Percentiles rank a stretch among this genome's conserved stretches.
Conservation (phyloP, 1,284 basidiomycete genomes). For the Leccinum fuscescens region DNA sequence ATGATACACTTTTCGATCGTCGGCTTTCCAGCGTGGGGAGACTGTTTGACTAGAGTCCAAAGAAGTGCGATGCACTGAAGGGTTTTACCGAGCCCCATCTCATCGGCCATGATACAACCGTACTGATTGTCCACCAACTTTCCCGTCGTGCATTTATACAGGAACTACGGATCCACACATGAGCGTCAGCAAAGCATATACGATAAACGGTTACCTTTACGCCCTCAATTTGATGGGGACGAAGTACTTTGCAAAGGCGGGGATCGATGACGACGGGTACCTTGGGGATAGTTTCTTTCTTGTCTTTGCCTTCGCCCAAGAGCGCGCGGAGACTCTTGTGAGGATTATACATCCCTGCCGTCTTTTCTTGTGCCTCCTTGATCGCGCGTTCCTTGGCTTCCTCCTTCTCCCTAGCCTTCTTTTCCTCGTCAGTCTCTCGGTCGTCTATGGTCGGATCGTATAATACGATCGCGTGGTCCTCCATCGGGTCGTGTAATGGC, state of each 20-base stretch:
- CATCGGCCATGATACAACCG: conserved; percentile 95
- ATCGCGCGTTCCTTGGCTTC: conserved; percentile 64
- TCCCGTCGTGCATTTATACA: conserved; percentile 94
- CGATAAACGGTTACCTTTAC: conserved; percentile 70
- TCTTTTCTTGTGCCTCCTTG: conserved; percentile 67
- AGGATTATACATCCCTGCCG: conserved; percentile 74
- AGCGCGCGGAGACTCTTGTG: conserved; percentile 90
- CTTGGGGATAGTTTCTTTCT: conserved; percentile 69
- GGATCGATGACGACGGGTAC: conserved; percentile 98
- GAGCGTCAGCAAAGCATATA: conserved; percentile 3
- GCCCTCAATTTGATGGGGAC: conserved; percentile 97
- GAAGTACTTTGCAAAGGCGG: conserved; percentile 78
- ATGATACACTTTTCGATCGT: conserved; percentile 98
- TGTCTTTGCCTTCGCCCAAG: conserved; percentile 74
- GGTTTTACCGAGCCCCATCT: conserved; percentile 97
- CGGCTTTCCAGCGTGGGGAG: conserved; percentile 77
- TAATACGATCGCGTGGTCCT: conserved; percentile 94
- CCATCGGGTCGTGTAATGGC: conserved; percentile 95
- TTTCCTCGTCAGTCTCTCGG: conserved; percentile 83
- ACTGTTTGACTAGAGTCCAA: conserved; percentile 98
- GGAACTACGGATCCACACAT: conserved; percentile 56
- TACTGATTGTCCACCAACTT: conserved; percentile 91
- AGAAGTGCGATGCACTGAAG: conserved; percentile 95
- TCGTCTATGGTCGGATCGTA: conserved; percentile 97
- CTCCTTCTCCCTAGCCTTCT: conserved; percentile 64